A percentile compares a stretch with the other conserved stretches of the same genome.
Conservation (phyloP, 768 basidiomycete species). For the Hysterangium stoloniferum region DNA sequence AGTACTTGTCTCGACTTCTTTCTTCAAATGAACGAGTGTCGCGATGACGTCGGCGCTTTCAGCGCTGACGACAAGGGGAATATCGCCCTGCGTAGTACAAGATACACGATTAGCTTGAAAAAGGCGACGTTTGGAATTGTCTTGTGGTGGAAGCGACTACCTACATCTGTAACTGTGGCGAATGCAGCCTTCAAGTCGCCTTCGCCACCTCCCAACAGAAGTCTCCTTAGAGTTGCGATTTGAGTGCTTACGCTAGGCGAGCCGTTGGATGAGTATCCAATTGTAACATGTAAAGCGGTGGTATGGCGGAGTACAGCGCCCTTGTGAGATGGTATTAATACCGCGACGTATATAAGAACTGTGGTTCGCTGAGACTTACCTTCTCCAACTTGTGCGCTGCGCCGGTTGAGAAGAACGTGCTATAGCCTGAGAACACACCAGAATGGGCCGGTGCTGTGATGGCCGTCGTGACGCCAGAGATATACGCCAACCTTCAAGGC, state of each 20-base stretch:
- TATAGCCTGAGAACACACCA: slow-evolving; percentile 57
- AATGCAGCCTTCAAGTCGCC: slow-evolving; percentile 3
- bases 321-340: slow-evolving; percentile 5
- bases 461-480: slow-evolving; percentile 63
- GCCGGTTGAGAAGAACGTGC: slow-evolving; percentile 52
- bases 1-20: slow-evolving; percentile 51
- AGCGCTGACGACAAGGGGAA: slow-evolving; percentile 41
- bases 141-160: too few relatives aligned
- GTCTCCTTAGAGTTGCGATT: slow-evolving; percentile 26
- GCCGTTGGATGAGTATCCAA: slow-evolving; percentile 27
- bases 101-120: not conserved
- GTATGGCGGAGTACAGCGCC: slow-evolving; percentile 62
- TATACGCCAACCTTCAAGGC: slow-evolving; percentile 57
- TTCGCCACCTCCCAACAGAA: slow-evolving; percentile 21
- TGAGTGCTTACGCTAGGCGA: slow-evolving; percentile 28
- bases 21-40: slow-evolving; percentile 57
- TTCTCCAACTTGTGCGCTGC: slow-evolving; percentile 49
- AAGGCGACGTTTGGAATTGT: too few relatives aligned
- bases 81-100: slow-evolving; percentile 18
- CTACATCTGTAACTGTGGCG: not conserved
- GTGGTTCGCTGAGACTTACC: not conserved
- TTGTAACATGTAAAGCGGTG: slow-evolving; percentile 54
- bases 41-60: slow-evolving; percentile 70
- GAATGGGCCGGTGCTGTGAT: slow-evolving; percentile 49
- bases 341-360: not conserved